Evolutionary conservation across 768 basidiomycete genomes (phyloP).

Genomic region (Mrakia blollopis): DNA sequence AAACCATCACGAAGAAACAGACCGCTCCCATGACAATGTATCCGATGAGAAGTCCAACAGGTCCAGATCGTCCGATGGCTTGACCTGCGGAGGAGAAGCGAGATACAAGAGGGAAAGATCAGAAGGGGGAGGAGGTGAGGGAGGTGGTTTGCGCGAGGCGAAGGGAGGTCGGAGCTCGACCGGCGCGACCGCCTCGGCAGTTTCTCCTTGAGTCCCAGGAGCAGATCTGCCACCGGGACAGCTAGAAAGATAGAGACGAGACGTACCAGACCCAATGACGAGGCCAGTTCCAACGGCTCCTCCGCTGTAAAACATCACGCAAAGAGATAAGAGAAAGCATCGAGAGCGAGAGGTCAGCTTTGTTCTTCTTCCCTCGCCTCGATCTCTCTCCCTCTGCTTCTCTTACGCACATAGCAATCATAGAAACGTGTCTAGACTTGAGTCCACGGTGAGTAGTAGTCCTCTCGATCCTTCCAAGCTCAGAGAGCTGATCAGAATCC

Average conservation of each 20-base stretch:
- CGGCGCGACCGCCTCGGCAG: too few species aligned
- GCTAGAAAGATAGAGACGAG: not conserved
- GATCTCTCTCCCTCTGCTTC: not conserved
- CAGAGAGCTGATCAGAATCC: not conserved
- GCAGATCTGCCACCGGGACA: not conserved
- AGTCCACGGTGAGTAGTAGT: slow-evolving; percentile 28
- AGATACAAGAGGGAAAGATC: not conserved
- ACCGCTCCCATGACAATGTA: slow-evolving; percentile 52
- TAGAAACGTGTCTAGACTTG: slow-evolving; percentile 17
- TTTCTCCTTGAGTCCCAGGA: too few species aligned
- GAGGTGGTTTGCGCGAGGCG: too few species aligned
- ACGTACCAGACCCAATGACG: too few species aligned
- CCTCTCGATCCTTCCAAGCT: slow-evolving; percentile 20
- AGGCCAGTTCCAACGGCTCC: too few species aligned
- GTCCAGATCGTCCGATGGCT: slow-evolving; percentile 56
- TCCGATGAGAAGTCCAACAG: slow-evolving; percentile 54
- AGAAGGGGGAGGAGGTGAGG: not conserved
- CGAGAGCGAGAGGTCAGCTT: too few species aligned
- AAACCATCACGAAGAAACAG: slow-evolving; percentile 33
- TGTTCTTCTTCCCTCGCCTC: too few species aligned
- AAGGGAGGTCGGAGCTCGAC: too few species aligned
- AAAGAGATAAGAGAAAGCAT: too few species aligned
- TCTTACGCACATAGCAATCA: slow-evolving; percentile 10
- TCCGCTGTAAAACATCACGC: too few species aligned
- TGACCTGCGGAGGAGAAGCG: slow-evolving; percentile 52